Base-by-base conservation (phyloP, 305 asterid genomes). In the Coffea humblotiana region DNA sequence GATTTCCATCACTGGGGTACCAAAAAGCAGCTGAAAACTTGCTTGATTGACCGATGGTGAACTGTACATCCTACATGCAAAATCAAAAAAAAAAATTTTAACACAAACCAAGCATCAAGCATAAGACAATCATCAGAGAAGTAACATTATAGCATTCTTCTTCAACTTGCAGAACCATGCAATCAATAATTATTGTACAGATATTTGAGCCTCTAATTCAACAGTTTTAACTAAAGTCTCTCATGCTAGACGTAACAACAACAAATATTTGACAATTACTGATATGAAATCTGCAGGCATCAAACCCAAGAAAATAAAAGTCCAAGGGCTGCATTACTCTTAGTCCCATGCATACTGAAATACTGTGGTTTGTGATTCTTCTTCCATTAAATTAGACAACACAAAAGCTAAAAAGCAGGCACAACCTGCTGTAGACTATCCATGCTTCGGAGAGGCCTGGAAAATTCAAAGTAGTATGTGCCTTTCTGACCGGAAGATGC, bases 401-500 rank as follows among this genome's bases (percentile, higher is more conserved):
- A 63, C 79, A 43, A 48, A 13, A 4, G 49, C 21, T 45, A 11
- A 64, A 63, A 73, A 79, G 71, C 73, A 16, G 19, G 67, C 11
- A 73, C 8, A 75, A 92, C 96, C 96, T 90, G 96, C 83, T 90
- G 96, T 82, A 90, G 90, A 85, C 77, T 95, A 81, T 93, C 96
- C 92, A 81, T 90, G 79, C 93, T 93, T 87, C 96, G 84, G 81
- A 93, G 79, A 40, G 97, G 90, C 82, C 96, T 88, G 67, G 94
- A 86, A 82, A 93, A 89, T 85, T 93, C 97, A 79, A 89, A 91
- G 88, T 78, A 91, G 84, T 88, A 91, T 58, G 91, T 91, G 82
- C 96, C 97, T 82, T 90, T 87, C 86, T 89, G 77, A 70, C 90
- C 92, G n/a, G 92, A 84, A 74, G 90, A 82, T 72, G 90, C 88